phyloP scores from a whole-genome alignment of 2,329 filamentous ascomycete genomes.

The Aquanectria penicillioides region DNA sequence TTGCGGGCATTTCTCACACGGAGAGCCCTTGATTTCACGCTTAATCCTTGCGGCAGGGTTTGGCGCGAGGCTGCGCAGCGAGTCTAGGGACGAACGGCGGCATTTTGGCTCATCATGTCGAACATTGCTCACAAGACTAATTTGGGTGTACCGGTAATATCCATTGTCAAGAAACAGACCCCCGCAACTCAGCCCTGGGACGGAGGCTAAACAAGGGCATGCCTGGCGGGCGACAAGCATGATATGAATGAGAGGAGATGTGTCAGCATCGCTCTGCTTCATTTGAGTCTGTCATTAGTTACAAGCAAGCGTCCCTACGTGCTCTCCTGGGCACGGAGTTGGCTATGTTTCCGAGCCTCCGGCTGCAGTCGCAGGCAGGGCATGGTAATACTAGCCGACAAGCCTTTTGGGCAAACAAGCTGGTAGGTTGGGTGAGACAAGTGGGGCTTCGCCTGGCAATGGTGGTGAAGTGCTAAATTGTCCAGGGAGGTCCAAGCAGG shows the following conservation, averaged over 20 bases:
- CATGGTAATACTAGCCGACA: too few relatives aligned
- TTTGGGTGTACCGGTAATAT: conserved; percentile 24
- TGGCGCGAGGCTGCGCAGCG: conserved; percentile 33
- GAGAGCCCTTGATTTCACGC: background rate
- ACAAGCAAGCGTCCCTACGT: background rate
- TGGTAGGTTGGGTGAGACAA: conserved; percentile 15
- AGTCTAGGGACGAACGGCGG: conserved; percentile 16
- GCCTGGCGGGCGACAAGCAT: background rate
- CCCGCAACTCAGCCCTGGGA: conserved; percentile 38
- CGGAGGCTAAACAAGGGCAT: background rate
- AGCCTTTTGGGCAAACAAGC: background rate
- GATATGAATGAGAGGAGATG: conserved; percentile 6
- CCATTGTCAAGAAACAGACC: conserved; percentile 6
- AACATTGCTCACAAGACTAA: conserved; percentile 31
- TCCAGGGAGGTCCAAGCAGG: conserved; percentile 9
- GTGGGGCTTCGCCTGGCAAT: too few relatives aligned
- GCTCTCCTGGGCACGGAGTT: background rate
- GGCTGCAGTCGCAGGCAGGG: background rate
- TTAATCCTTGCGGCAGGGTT: conserved; percentile 31
- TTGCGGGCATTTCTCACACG: conserved; percentile 10
- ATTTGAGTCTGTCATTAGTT: background rate
- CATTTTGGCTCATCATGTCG: conserved; percentile 13
- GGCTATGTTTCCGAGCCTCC: background rate
- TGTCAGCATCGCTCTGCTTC: conserved; percentile 3
- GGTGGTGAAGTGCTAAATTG: conserved; percentile 1